Base-by-base conservation (phyloP, 306 rosid genomes). In the Begonia masoniana region DNA sequence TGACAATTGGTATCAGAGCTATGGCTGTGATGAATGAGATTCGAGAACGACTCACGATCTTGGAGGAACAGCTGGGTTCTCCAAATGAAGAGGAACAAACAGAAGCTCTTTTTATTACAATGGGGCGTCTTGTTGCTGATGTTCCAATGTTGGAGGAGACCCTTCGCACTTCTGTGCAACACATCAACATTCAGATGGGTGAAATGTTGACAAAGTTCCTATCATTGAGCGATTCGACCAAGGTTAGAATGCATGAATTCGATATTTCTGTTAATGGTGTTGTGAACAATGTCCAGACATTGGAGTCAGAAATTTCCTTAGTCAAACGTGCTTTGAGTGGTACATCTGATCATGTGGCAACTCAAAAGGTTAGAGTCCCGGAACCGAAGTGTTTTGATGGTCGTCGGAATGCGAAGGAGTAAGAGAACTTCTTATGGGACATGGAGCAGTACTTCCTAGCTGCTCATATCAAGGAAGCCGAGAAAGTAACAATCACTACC, bases 391-490 rank as follows among this genome's bases (percentile, higher is more conserved):
- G 41, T 4, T 61, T 52, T n/a, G 9, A 13, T 6, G 43, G 66
- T 2, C 16, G 4, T 6, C 48, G 24, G 42, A 52, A 42, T 61
- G 58, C 43, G 0, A 61, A 41, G 43, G 58, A 61, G 19, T 43
- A 51, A 14, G 58, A 41, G 43, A 52, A 61, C 10, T 61, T 52
- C 24, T 12, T 61, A 2, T 52, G 52, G 58, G 45, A 52, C 23
- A 61, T 61, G 10, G 43, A 61, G 17, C 50, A 61, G 9, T 52
- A 61, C 13, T 52, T 61, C n/a, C 15, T 51, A 52, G 51, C 24
- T 9, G n/a, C 52, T 39, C 43, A 17, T 1, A 13, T 52, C 0
- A 17, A 51, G 4, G 51, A 52, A 4, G 9, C 10, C 1, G 15
- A 53, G 9, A 17, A 24, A 12, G 58, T 52, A 1, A 41, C 23